Percentiles rank a stretch among this genome's conserved stretches.
These are phyloP conservation scores for Alternaria sp. DNA, from an alignment of 2,329 filamentous ascomycete genomes.

Conservation along the genomic window DNA sequence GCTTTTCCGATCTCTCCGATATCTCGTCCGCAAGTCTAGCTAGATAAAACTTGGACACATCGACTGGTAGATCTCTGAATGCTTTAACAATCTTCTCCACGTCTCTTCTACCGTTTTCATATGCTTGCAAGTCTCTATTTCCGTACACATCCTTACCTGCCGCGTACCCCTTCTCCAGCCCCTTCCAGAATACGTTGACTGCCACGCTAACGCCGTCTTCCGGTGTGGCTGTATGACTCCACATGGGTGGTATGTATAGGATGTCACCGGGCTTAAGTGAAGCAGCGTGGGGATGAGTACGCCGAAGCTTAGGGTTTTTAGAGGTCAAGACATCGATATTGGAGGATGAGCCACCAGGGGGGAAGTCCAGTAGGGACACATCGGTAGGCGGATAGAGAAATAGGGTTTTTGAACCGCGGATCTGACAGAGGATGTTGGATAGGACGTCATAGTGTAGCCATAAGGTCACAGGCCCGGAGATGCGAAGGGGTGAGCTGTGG, in stretches of 20 bases:
- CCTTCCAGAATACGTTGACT: slow-evolving; percentile 90
- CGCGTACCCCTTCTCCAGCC: slow-evolving; percentile 73
- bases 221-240: slow-evolving; percentile 78
- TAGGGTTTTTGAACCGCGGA: slow-evolving; percentile 76
- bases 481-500: slow-evolving; percentile 81
- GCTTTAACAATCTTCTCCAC: slow-evolving; percentile 70
- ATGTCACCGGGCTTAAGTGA: slow-evolving; percentile 75
- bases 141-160: slow-evolving; percentile 85
- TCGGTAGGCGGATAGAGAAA: slow-evolving; percentile 82
- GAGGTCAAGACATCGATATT: slow-evolving; percentile 73
- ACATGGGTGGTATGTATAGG: slow-evolving; percentile 82
- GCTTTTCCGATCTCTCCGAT: slow-evolving; percentile 43
- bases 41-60: slow-evolving; percentile 79
- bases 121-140: slow-evolving; percentile 83
- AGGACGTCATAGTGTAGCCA: slow-evolving; percentile 95
- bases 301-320: slow-evolving; percentile 29
- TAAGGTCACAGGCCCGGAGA: slow-evolving; percentile 83
- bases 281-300: slow-evolving; percentile 71
- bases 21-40: slow-evolving; percentile 76
- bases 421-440: slow-evolving; percentile 85
- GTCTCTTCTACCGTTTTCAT: slow-evolving; percentile 81
- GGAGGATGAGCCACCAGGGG: slow-evolving; percentile 82
- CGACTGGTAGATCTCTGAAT: slow-evolving; percentile 71
- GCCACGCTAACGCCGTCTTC: slow-evolving; percentile 69
- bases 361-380: slow-evolving; percentile 73